Evolutionary conservation across 2,329 filamentous ascomycete genomes (phyloP).

Genomic region (Colletotrichum sp.): DNA sequence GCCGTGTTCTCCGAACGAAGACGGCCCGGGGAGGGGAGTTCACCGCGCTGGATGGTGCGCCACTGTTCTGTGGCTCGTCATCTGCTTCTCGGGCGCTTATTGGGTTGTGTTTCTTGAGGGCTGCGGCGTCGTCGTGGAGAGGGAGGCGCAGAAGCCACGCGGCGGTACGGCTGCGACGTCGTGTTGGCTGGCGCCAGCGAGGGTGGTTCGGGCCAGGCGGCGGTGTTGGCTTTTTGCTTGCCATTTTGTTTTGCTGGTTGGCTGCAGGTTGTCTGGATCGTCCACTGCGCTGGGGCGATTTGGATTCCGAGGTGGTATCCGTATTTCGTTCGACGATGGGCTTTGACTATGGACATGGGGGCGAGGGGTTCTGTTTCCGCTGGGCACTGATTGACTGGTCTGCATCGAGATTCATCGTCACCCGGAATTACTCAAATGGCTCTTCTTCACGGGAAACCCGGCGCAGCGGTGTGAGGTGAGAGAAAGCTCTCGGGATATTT

Average conservation of each 20-base stretch:
- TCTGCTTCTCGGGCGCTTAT: background rate
- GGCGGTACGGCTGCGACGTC: background rate
- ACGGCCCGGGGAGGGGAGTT: background rate
- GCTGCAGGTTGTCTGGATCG: background rate
- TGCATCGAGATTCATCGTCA: background rate
- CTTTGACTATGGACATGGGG: background rate
- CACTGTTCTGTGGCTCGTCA: background rate
- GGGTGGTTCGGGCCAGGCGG: background rate
- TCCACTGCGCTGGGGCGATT: background rate
- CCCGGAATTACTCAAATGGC: background rate
- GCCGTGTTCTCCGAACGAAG: background rate
- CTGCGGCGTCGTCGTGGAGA: background rate
- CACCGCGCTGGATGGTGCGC: background rate
- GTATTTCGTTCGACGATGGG: background rate
- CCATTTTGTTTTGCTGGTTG: background rate
- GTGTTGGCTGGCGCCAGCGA: background rate
- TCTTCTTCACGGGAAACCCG: background rate
- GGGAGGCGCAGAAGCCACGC: conserved; percentile 11
- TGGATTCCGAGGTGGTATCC: background rate
- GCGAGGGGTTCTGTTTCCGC: background rate
- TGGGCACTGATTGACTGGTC: background rate
- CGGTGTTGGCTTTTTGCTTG: background rate
- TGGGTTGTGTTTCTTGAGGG: background rate
- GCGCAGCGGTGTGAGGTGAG: background rate
- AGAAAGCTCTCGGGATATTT: background rate